Evolutionary conservation across 2,329 filamentous ascomycete species (phyloP).

Genomic region (Exophiala phaeomuriformis): DNA sequence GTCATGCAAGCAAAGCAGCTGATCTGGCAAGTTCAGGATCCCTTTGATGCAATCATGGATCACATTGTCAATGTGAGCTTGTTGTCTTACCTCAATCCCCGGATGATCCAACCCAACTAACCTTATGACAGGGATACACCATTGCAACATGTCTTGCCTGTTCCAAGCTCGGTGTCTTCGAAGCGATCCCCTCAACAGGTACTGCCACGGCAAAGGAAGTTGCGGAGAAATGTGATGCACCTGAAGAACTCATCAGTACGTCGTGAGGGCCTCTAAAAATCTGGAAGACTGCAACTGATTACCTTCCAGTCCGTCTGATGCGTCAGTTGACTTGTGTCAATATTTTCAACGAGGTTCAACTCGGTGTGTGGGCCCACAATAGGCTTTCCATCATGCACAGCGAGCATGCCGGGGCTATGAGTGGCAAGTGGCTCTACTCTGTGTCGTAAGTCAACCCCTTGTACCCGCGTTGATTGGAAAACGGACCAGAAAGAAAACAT

Average conservation of each 20-base stretch:
- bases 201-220: conserved; percentile 26
- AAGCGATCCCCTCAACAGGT: conserved; percentile 28
- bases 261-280: not conserved
- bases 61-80: conserved; percentile 10
- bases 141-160: conserved; percentile 18
- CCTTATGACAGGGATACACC: conserved; percentile 1
- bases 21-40: conserved; percentile 10
- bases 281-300: not conserved
- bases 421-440: conserved; percentile 7
- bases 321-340: conserved; percentile 29
- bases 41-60: conserved; percentile 12
- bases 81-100: not conserved
- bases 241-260: conserved; percentile 28
- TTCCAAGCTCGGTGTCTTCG: conserved; percentile 24
- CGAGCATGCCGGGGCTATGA: conserved; percentile 5
- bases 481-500: not conserved
- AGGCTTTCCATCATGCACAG: conserved; percentile 24
- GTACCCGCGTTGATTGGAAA: not conserved
- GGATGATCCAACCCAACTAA: not conserved
- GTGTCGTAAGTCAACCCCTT: conserved; percentile 6
- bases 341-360: conserved; percentile 27
- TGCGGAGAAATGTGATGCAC: conserved; percentile 16
- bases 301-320: conserved; percentile 23
- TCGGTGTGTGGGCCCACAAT: conserved; percentile 30
- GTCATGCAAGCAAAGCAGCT: conserved; percentile 12